phyloP scores from a whole-genome alignment of 225 moss, liverwort and hornwort species.

The Rhytidiadelphus loreus region DNA sequence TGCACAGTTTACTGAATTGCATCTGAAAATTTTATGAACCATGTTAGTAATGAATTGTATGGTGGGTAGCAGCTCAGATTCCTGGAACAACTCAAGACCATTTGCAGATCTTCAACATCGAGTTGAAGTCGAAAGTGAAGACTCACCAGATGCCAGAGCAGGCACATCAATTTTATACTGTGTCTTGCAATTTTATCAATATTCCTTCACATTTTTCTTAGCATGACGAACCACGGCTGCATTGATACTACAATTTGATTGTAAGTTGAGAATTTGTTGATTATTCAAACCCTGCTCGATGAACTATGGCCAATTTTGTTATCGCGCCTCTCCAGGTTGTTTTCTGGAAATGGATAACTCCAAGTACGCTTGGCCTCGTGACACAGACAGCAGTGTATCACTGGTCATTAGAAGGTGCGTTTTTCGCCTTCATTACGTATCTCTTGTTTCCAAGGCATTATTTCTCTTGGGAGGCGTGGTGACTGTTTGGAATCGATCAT shows the following conservation, averaged over 20 bases:
- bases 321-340: constrained; percentile 38
- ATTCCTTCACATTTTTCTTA: not conserved
- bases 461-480: not conserved
- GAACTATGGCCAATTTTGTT: not conserved
- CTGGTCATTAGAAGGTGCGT: constrained; percentile 84
- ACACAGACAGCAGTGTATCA: constrained; percentile 78
- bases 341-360: constrained; percentile 94
- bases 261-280: not conserved
- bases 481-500: not conserved
- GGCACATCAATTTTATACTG: constrained; percentile 1
- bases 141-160: constrained; percentile 89
- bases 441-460: not conserved
- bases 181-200: not conserved
- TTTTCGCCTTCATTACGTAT: not conserved
- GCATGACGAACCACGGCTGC: not conserved
- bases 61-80: constrained; percentile 55
- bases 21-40: not conserved
- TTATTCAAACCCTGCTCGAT: not conserved
- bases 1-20: not conserved
- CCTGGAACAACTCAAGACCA: constrained; percentile 89
- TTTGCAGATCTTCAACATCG: constrained; percentile 93
- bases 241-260: not conserved
- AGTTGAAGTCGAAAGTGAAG: constrained; percentile 89
- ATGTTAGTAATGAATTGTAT: not conserved
- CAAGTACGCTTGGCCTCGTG: constrained; percentile 76